Conservation (phyloP, 2,329 filamentous ascomycete species). For the Colletotrichum sp. region DNA sequence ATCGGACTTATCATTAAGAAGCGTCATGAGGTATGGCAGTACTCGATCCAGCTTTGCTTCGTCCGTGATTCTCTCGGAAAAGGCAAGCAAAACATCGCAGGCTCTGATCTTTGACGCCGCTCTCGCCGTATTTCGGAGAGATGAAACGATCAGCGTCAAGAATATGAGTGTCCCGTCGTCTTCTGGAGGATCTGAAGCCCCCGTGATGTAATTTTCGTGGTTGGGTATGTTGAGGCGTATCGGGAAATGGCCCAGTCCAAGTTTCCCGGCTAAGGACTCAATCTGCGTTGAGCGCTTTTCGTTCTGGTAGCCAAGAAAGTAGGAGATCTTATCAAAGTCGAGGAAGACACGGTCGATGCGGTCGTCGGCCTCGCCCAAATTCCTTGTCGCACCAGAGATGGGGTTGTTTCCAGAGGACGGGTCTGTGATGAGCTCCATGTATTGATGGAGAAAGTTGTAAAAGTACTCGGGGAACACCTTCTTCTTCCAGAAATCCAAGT, state of each 20-base stretch:
- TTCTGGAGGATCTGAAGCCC: conserved; percentile 63
- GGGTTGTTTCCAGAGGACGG: conserved; percentile 79
- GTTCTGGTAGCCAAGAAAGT: conserved; percentile 77
- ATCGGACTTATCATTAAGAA: conserved; percentile 83
- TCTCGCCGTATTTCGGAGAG: conserved; percentile 86
- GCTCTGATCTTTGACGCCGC: conserved; percentile 87
- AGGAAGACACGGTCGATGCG: conserved; percentile 91
- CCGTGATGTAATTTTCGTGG: conserved; percentile 73
- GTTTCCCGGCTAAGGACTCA: conserved; percentile 46
- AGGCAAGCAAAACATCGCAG: conserved; percentile 89
- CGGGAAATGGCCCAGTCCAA: conserved; percentile 72
- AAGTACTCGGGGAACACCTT: conserved; percentile 97
- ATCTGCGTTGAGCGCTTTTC: conserved; percentile 30
- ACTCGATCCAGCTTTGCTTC: conserved; percentile 95
- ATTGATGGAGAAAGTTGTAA: conserved; percentile 95
- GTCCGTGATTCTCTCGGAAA: conserved; percentile 89
- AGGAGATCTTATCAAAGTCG: conserved; percentile 98
- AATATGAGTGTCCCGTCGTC: conserved; percentile 96
- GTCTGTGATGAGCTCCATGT: conserved; percentile 96
- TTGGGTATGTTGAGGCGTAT: conserved; percentile 87
- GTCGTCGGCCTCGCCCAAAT: conserved; percentile 87
- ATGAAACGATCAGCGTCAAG: conserved; percentile 85
- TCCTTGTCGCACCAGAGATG: conserved; percentile 70
- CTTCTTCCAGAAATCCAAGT: conserved; percentile 84
- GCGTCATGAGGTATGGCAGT: conserved; percentile 83